Percentiles rank a stretch among this genome's conserved stretches.
These are phyloP conservation scores for Mortierella sp. DNA, from an alignment of 371 early-diverging fungal species.

Conservation along the genomic window DNA sequence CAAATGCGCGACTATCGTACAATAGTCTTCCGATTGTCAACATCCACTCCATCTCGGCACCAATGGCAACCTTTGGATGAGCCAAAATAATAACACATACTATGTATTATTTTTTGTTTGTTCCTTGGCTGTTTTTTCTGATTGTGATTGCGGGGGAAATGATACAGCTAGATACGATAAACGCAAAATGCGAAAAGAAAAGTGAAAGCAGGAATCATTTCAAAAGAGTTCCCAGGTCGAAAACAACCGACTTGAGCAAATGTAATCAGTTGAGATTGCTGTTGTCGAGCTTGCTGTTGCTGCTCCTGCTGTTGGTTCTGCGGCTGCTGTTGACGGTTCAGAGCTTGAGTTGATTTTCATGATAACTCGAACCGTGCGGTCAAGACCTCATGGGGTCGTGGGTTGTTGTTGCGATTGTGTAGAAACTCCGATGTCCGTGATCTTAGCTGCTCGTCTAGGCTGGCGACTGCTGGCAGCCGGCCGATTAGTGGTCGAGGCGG, in stretches of 20 bases:
- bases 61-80: conserved; percentile 25
- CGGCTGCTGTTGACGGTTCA: background rate
- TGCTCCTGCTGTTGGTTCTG: background rate
- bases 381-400: background rate
- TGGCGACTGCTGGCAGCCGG: background rate
- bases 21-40: conserved; percentile 49
- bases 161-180: background rate
- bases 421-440: background rate
- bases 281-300: background rate
- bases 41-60: conserved; percentile 24
- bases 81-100: no score
- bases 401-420: background rate
- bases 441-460: background rate
- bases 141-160: no score
- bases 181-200: background rate
- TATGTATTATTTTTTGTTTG: background rate
- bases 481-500: background rate
- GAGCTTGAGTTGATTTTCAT: background rate
- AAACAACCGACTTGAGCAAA: background rate
- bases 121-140: background rate
- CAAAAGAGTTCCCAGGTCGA: no score
- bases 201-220: background rate
- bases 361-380: background rate
- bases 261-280: background rate
- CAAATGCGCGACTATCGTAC: conserved; percentile 38